Conservation (phyloP, 2,329 filamentous ascomycete genomes). For the Ceratocystiopsis minuta region DNA sequence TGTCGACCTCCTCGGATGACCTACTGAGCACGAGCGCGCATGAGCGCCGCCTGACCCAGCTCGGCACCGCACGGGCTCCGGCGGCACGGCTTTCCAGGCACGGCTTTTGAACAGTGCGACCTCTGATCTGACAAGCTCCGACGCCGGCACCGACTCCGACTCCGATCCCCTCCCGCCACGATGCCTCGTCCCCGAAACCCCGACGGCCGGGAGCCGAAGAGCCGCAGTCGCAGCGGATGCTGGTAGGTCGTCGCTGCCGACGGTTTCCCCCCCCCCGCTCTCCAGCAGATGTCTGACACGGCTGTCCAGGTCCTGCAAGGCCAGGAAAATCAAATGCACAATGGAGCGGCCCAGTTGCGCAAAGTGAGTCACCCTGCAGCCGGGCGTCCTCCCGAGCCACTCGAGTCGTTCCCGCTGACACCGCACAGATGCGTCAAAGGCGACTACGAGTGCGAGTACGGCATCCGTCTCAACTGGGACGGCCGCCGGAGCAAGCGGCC, state of each 20-base stretch:
- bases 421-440: slow-evolving; percentile 44
- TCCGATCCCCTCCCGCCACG: not conserved
- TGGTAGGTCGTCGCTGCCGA: slow-evolving; percentile 28
- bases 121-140: not conserved
- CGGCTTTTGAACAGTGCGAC: no score
- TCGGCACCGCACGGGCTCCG: no score
- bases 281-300: not conserved
- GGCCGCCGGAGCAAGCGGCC: slow-evolving; percentile 45
- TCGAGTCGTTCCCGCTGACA: not conserved
- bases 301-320: slow-evolving; percentile 52
- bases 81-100: no score
- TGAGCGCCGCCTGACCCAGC: no score
- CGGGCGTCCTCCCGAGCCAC: no score
- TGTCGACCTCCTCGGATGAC: no score
- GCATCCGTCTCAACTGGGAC: slow-evolving; percentile 65
- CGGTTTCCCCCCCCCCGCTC: not conserved
- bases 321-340: slow-evolving; percentile 55
- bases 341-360: slow-evolving; percentile 57
- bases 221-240: slow-evolving; percentile 48
- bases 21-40: no score
- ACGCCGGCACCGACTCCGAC: no score
- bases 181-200: slow-evolving; percentile 52
- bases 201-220: slow-evolving; percentile 45
- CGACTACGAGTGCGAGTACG: slow-evolving; percentile 62
- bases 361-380: slow-evolving; percentile 28